Evolutionary conservation across 306 rosid species (phyloP).

Genomic region (Quercus agrifolia): DNA sequence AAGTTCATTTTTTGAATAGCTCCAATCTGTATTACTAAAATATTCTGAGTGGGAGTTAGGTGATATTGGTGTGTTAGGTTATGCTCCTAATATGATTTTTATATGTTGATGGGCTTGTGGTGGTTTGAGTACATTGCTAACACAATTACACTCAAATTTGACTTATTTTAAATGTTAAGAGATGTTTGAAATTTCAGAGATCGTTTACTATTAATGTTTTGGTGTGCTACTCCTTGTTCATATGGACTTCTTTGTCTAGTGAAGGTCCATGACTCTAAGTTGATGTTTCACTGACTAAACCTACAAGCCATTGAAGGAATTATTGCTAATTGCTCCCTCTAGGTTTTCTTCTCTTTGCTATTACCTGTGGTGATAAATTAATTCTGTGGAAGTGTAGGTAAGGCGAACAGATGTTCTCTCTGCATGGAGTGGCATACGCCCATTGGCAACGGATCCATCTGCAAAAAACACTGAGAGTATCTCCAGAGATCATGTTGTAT

Average conservation of each 20-base stretch:
- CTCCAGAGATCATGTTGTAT: slow-evolving; percentile 98
- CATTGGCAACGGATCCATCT: slow-evolving; percentile 85
- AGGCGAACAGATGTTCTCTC: slow-evolving; percentile 94
- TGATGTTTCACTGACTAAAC: neutral
- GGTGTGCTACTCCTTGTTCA: neutral
- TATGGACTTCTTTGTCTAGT: neutral
- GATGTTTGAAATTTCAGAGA: neutral
- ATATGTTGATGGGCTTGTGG: no score
- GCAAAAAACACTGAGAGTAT: slow-evolving; percentile 87
- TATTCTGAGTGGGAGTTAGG: neutral
- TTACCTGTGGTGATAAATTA: slow-evolving; percentile 30
- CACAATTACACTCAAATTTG: neutral
- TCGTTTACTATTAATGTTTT: neutral
- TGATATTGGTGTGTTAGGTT: neutral
- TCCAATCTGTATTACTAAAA: neutral
- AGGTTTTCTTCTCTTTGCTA: slow-evolving; percentile 13
- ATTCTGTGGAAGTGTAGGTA: slow-evolving; percentile 53
- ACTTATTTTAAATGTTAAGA: neutral
- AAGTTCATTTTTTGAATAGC: neutral
- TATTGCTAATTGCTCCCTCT: slow-evolving; percentile 19
- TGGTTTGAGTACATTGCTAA: neutral
- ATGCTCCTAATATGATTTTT: neutral
- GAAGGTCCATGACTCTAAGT: neutral
- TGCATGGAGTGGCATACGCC: slow-evolving; percentile 99
- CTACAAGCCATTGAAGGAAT: neutral